Conservation (phyloP, 257 asterid species). For the Nicotiana benthamiana region DNA sequence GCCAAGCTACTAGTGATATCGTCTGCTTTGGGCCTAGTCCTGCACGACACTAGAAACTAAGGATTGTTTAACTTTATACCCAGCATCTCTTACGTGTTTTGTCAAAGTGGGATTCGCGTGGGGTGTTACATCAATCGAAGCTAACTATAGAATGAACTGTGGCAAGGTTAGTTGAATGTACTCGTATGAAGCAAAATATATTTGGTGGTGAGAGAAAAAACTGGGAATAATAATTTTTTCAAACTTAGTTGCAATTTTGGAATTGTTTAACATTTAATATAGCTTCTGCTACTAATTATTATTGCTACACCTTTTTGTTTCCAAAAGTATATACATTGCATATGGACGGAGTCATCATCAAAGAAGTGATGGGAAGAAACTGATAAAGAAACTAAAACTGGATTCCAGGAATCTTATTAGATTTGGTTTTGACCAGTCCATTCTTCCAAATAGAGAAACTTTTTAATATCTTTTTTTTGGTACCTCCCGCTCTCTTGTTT, state of each 20-base stretch:
- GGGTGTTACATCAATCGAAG: too few relatives aligned
- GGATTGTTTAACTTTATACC: too few relatives aligned
- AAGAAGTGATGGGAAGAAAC: background rate
- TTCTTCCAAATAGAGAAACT: background rate
- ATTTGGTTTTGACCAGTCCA: slow-evolving; percentile 12
- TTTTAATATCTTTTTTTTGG: background rate
- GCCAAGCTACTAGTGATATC: background rate
- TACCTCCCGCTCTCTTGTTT: too few relatives aligned
- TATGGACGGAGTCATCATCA: background rate
- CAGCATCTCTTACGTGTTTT: too few relatives aligned
- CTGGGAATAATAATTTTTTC: too few relatives aligned
- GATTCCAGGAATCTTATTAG: slow-evolving; percentile 11
- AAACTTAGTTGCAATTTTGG: background rate
- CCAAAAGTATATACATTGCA: background rate
- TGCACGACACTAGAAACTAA: too few relatives aligned
- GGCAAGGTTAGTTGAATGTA: too few relatives aligned
- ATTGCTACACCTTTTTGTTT: background rate
- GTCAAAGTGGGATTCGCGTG: too few relatives aligned
- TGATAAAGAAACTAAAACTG: slow-evolving; percentile 4
- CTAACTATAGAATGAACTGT: background rate
- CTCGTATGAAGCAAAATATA: too few relatives aligned
- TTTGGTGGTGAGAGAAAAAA: background rate
- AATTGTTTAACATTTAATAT: background rate
- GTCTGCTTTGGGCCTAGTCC: too few relatives aligned
- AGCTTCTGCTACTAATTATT: background rate